Evolutionary conservation across 176 grass and related monocot genomes (phyloP).

Genomic region (Cenchrus purpureus): DNA sequence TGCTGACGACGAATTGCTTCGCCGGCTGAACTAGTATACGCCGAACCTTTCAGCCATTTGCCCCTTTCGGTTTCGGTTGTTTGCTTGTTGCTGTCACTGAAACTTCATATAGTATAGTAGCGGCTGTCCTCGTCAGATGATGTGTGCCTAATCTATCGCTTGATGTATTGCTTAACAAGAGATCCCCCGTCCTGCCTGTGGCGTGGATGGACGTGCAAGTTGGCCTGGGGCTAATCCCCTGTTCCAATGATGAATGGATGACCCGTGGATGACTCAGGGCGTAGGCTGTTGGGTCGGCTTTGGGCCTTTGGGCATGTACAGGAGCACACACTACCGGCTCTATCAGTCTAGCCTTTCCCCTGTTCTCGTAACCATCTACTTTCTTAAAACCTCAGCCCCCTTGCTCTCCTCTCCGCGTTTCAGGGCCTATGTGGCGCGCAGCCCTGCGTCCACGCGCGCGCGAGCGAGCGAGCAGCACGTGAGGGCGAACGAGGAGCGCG

Average conservation of each 20-base stretch:
- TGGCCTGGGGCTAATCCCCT: background rate
- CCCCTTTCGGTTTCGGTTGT: slow-evolving; percentile 35
- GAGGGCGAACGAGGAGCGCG: too few relatives aligned
- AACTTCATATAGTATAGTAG: slow-evolving; percentile 1
- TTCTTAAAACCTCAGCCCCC: too few relatives aligned
- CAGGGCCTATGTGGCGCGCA: too few relatives aligned
- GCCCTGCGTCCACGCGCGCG: too few relatives aligned
- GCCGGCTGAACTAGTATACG: slow-evolving; percentile 18
- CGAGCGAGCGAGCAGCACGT: too few relatives aligned
- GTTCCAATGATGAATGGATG: background rate
- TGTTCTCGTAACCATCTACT: background rate
- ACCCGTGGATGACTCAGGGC: background rate
- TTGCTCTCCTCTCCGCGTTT: too few relatives aligned
- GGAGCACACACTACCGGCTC: background rate
- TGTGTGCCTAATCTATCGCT: slow-evolving; percentile 27
- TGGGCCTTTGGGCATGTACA: slow-evolving; percentile 36
- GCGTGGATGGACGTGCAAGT: slow-evolving; percentile 13
- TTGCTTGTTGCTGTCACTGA: slow-evolving; percentile 37
- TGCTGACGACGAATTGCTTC: slow-evolving; percentile 31
- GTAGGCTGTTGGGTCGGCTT: slow-evolving; percentile 31
- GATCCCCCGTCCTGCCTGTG: slow-evolving; percentile 1
- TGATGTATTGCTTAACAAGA: slow-evolving; percentile 28
- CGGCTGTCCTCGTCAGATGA: slow-evolving; percentile 36
- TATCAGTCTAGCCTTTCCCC: background rate
- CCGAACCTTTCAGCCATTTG: slow-evolving; percentile 15